phyloP scores from a whole-genome alignment of 176 grass and related monocot genomes.

The Musa schizocarpa region DNA sequence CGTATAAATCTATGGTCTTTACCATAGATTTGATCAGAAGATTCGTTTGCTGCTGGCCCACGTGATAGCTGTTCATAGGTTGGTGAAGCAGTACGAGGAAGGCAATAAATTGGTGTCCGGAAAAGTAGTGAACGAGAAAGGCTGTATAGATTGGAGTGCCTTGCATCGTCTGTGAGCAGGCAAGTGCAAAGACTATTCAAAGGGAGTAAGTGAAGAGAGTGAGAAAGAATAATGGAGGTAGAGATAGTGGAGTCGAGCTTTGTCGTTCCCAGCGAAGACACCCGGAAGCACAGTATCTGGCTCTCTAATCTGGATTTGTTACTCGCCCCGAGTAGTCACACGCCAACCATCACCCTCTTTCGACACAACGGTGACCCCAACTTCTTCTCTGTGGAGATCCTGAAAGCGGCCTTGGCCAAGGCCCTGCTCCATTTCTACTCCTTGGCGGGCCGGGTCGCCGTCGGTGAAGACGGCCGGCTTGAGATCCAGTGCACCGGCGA shows the following conservation, averaged over 20 bases:
- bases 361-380: background rate
- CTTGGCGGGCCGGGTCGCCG: background rate
- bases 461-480: background rate
- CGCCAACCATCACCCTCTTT: background rate
- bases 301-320: background rate
- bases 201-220: background rate
- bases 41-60: too few relatives aligned
- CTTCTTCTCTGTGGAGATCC: background rate
- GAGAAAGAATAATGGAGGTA: background rate
- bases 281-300: background rate
- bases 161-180: too few relatives aligned
- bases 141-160: too few relatives aligned
- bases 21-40: too few relatives aligned
- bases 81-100: too few relatives aligned
- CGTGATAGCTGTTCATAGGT: too few relatives aligned
- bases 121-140: too few relatives aligned
- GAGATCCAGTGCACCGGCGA: conserved; percentile 11
- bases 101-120: too few relatives aligned
- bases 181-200: too few relatives aligned
- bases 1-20: too few relatives aligned
- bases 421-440: background rate
- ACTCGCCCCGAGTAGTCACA: background rate
- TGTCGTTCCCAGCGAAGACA: background rate
- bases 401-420: conserved; percentile 3
- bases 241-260: background rate